These are phyloP conservation scores for Pseudogymnoascus sp. DNA, from an alignment of 2,329 filamentous ascomycete genomes.

Conservation along the genomic window DNA sequence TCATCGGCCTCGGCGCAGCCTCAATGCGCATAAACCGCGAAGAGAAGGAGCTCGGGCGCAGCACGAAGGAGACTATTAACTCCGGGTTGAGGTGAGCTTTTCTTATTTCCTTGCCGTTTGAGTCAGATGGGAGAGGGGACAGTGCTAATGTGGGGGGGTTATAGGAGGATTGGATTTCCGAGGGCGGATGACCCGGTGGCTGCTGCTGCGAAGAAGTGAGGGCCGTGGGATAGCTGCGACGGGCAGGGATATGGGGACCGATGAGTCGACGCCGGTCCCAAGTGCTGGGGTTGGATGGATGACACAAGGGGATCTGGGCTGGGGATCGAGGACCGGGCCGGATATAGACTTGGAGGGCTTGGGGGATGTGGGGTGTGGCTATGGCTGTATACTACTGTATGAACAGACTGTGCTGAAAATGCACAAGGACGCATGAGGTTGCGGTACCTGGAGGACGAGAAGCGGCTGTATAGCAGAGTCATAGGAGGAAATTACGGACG, in stretches of 20 bases:
- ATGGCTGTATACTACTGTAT: not conserved
- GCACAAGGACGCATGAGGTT: not conserved
- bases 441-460: not conserved
- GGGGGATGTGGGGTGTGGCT: not conserved
- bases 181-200: not conserved
- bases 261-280: slow-evolving; percentile 4
- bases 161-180: not conserved
- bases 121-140: not conserved
- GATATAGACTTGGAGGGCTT: not conserved
- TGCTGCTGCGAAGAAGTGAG: slow-evolving; percentile 4
- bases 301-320: not conserved
- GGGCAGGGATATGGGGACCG: not conserved
- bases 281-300: slow-evolving; percentile 7
- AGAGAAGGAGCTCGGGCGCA: slow-evolving; percentile 37
- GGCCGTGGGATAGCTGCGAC: not conserved
- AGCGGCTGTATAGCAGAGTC: not conserved
- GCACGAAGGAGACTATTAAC: slow-evolving; percentile 28
- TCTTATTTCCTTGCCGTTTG: not conserved
- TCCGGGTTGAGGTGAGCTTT: slow-evolving; percentile 30
- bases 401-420: not conserved
- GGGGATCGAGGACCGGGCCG: not conserved
- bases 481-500: not conserved
- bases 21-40: slow-evolving; percentile 48
- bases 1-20: slow-evolving; percentile 48
- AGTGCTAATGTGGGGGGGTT: not conserved